A percentile compares a stretch with the other conserved stretches of the same genome.
phyloP scores from a whole-genome alignment of 371 early-diverging fungal species.

The Actinomortierella wolfii region DNA sequence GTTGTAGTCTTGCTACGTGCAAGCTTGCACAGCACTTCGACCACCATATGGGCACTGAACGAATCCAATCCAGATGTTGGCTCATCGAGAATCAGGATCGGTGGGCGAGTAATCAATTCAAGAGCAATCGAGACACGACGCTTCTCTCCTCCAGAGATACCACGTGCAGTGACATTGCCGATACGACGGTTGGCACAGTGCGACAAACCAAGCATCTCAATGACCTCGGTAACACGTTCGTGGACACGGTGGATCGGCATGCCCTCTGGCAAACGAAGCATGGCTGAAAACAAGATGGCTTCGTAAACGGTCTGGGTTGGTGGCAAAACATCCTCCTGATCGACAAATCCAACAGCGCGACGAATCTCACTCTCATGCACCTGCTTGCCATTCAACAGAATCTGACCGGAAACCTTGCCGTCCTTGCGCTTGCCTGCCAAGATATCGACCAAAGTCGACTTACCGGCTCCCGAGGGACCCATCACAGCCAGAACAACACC shows the following conservation, averaged over 20 bases:
- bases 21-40: constrained; percentile 59
- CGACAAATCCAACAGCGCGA: constrained; percentile 77
- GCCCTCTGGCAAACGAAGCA: constrained; percentile 74
- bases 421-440: constrained; percentile 70
- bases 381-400: constrained; percentile 69
- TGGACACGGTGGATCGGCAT: constrained; percentile 63
- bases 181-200: constrained; percentile 79
- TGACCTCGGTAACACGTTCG: constrained; percentile 71
- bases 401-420: constrained; percentile 63
- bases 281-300: constrained; percentile 79
- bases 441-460: constrained; percentile 73
- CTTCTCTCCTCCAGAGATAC: constrained; percentile 84
- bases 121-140: constrained; percentile 86
- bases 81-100: constrained; percentile 90
- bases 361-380: constrained; percentile 61
- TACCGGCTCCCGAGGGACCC: constrained; percentile 76
- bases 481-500: constrained; percentile 62
- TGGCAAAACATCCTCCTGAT: constrained; percentile 87
- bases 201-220: constrained; percentile 78
- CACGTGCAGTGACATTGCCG: constrained; percentile 75
- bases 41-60: constrained; percentile 66
- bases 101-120: constrained; percentile 87
- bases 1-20: constrained; percentile 48
- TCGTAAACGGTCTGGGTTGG: constrained; percentile 85
- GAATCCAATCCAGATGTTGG: constrained; percentile 92